These are phyloP conservation scores for Fusarium phyllophilum DNA, from an alignment of 2,329 filamentous ascomycete genomes.

Conservation along the genomic window DNA sequence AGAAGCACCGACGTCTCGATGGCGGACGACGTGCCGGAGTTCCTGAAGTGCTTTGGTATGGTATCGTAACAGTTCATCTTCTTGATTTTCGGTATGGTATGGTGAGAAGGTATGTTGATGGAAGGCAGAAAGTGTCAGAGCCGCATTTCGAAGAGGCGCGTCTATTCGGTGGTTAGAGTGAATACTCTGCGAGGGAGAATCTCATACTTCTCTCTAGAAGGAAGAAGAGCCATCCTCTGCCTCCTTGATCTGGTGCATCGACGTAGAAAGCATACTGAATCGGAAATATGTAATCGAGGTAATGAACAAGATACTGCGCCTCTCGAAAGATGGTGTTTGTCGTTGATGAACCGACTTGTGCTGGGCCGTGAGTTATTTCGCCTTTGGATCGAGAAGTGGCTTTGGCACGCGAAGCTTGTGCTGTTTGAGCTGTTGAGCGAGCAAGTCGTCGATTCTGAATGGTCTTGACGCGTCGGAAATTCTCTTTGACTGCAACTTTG, in stretches of 20 bases:
- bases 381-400: background rate
- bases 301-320: constrained; percentile 43
- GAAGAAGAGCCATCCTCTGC: constrained; percentile 44
- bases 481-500: constrained; percentile 40
- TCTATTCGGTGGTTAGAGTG: constrained; percentile 4
- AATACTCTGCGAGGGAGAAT: accelerated
- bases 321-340: constrained; percentile 34
- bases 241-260: constrained; percentile 40
- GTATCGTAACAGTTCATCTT: constrained; percentile 36
- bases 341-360: background rate
- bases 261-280: constrained; percentile 43
- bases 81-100: constrained; percentile 28
- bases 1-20: constrained; percentile 13
- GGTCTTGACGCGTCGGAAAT: constrained; percentile 31
- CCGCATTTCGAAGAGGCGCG: constrained; percentile 40
- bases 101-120: constrained; percentile 40
- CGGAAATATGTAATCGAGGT: constrained; percentile 45
- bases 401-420: background rate
- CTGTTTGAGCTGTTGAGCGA: background rate
- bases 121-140: constrained; percentile 41
- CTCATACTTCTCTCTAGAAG: constrained; percentile 12
- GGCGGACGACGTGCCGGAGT: constrained; percentile 32
- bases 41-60: constrained; percentile 43
- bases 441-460: constrained; percentile 12
- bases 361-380: accelerated